A percentile compares a stretch with the other conserved stretches of the same genome.
Conservation (phyloP, 2,329 filamentous ascomycete genomes). For the Penicillium sp. region DNA sequence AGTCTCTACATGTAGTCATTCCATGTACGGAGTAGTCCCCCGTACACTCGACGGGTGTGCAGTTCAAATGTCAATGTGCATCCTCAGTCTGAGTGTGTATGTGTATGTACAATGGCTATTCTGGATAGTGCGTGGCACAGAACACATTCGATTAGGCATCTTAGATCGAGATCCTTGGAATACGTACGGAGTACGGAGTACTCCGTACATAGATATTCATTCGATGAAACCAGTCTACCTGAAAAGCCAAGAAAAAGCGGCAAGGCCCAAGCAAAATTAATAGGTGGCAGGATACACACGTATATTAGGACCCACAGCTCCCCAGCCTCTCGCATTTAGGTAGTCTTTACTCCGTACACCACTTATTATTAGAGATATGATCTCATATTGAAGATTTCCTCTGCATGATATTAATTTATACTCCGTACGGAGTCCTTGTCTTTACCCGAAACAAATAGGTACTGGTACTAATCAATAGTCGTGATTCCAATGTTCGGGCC, state of each 20-base stretch:
- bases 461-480: background rate
- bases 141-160: background rate
- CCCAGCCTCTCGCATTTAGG: conserved; percentile 5
- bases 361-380: conserved; percentile 2
- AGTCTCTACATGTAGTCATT: background rate
- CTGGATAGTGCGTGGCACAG: background rate
- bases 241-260: conserved; percentile 6
- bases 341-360: background rate
- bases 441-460: background rate
- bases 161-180: background rate
- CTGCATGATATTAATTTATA: background rate
- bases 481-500: background rate
- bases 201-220: background rate
- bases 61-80: background rate
- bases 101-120: background rate
- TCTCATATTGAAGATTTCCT: background rate
- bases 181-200: background rate
- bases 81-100: background rate
- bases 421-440: background rate
- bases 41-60: background rate
- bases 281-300: conserved; percentile 2
- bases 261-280: conserved; percentile 3
- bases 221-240: background rate
- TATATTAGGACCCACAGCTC: background rate
- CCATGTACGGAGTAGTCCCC: background rate